These are phyloP conservation scores for Umbelopsis ramanniana DNA, from an alignment of 192 early-diverging fungal genomes.

Conservation along the genomic window DNA sequence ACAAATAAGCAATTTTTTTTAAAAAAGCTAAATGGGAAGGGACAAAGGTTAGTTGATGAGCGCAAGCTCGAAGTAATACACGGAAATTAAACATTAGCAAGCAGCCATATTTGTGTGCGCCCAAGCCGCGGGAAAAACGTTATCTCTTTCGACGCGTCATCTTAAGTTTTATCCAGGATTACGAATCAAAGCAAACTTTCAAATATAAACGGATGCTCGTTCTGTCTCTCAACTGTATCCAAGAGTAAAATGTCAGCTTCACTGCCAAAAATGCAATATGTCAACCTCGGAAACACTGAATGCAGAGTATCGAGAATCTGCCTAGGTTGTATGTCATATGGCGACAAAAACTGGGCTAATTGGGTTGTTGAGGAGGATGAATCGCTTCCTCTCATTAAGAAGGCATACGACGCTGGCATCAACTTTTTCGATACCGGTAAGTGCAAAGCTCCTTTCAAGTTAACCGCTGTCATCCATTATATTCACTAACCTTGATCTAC, in stretches of 20 bases:
- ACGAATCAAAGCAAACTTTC: no score
- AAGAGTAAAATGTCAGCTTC: not conserved
- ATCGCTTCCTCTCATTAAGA: conserved; percentile 46
- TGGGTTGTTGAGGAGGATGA: conserved; percentile 55
- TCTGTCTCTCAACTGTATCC: no score
- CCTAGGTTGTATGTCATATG: conserved; percentile 57
- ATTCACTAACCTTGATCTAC: not conserved
- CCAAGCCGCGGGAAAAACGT: no score
- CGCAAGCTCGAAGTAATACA: no score
- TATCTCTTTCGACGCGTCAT: no score
- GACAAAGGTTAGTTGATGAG: no score
- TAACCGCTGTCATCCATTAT: not conserved
- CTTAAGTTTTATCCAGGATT: no score
- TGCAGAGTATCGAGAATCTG: conserved; percentile 44
- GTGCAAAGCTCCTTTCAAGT: not conserved
- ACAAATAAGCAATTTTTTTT: no score
- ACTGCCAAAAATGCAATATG: conserved; percentile 21
- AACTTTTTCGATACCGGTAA: conserved; percentile 74
- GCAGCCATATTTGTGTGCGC: no score
- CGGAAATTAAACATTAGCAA: no score
- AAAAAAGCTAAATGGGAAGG: no score
- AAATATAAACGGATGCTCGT: no score
- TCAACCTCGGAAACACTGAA: not conserved
- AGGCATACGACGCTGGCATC: conserved; percentile 71
- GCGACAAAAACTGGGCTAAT: conserved; percentile 38